phyloP scores from a whole-genome alignment of 208 protist species.

The Trypanosoma congolense region DNA sequence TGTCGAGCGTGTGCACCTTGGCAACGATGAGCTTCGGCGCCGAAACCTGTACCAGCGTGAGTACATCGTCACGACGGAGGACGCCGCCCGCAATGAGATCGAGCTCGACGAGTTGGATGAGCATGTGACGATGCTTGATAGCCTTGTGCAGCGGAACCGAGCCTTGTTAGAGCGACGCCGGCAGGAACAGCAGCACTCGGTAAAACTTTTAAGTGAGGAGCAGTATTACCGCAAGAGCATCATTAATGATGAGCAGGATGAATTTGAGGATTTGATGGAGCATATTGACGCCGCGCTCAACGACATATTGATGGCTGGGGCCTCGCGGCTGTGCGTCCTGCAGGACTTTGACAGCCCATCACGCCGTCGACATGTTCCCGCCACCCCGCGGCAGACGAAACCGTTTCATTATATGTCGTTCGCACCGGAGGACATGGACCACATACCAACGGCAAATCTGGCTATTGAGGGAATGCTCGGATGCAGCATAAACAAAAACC shows the following conservation, averaged over 20 bases:
- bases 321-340: conserved; percentile 17
- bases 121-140: conserved; percentile 47
- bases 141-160: conserved; percentile 46
- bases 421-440: conserved; percentile 79
- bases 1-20: conserved; percentile 32
- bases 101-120: conserved; percentile 46
- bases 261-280: conserved; percentile 57
- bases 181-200: conserved; percentile 40
- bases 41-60: conserved; percentile 52
- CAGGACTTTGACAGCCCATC: conserved; percentile 21
- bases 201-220: conserved; percentile 45
- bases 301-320: conserved; percentile 37
- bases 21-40: conserved; percentile 47
- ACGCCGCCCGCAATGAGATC: conserved; percentile 33
- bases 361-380: conserved; percentile 41
- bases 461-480: conserved; percentile 80
- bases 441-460: conserved; percentile 58
- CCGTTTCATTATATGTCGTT: conserved; percentile 89
- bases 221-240: conserved; percentile 65
- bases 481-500: conserved; percentile 83
- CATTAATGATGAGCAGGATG: conserved; percentile 65
- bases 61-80: conserved; percentile 36
- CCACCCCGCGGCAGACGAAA: conserved; percentile 54
- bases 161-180: conserved; percentile 54
- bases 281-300: conserved; percentile 45